Conservation (phyloP, 1,284 basidiomycete genomes). For the Ceratobasidium sp. region DNA sequence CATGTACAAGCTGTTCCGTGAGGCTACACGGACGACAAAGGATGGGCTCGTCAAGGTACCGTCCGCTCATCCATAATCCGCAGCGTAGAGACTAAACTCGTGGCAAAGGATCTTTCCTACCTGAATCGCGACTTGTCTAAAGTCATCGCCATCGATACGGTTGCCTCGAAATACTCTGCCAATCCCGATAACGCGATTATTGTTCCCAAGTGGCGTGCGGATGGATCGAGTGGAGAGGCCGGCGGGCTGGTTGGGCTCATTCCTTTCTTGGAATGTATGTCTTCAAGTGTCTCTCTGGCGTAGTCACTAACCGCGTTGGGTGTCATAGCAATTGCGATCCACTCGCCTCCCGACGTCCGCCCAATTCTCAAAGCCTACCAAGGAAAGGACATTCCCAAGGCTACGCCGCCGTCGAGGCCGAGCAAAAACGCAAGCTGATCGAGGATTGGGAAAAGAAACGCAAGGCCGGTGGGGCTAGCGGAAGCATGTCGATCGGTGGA, state of each 20-base stretch:
- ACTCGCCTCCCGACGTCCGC: conserved; percentile 83
- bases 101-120: conserved; percentile 79
- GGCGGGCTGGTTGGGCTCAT: conserved; percentile 88
- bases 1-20: conserved; percentile 88
- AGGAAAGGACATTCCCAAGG: conserved; percentile 86
- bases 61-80: conserved; percentile 5
- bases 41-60: conserved; percentile 81
- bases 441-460: conserved; percentile 81
- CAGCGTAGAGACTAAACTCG: conserved; percentile 9
- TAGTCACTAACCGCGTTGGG: conserved; percentile 7
- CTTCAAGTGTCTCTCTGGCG: neutral
- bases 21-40: conserved; percentile 80
- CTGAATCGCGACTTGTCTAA: conserved; percentile 93
- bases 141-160: conserved; percentile 88
- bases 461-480: conserved; percentile 49
- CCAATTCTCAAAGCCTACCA: conserved; percentile 84
- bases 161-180: conserved; percentile 74
- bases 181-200: conserved; percentile 93
- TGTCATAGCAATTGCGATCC: conserved; percentile 82
- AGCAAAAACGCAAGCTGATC: conserved; percentile 75
- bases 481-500: conserved; percentile 52
- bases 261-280: conserved; percentile 94
- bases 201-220: conserved; percentile 87
- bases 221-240: conserved; percentile 60
- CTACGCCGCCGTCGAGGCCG: conserved; percentile 89